Base-by-base conservation (phyloP, 805 yeast species). In the Candida fluviatilis region DNA sequence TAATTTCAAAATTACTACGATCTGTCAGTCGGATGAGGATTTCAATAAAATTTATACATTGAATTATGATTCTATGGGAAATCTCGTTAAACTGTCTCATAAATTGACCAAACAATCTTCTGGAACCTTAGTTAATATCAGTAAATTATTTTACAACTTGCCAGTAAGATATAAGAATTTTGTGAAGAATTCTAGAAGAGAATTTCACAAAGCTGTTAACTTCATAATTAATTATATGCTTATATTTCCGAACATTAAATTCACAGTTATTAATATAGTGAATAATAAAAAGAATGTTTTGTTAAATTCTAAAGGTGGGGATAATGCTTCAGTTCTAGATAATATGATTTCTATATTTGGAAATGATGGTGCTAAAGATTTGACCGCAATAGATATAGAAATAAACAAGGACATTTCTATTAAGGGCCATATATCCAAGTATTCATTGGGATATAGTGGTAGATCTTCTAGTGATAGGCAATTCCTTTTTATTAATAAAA, bases 121-220 rank as follows among this genome's bases (percentile, higher is more conserved):
- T 8, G 99, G 99, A 1, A 90, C 97, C 0, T 62, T 76, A 0
- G 74, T 88, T 0, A 51, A 50, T 0, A 65, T 93, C 4, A 49
- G 74, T 1, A 69, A 78, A 29, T 49, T 93, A 8, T 93, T 93
- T 52, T 57, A 71, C 7, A 71, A 64, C 36, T 59, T 90, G 37
- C 98, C 98, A 0, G 99, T 95, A 5, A 68, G 99, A 42, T 69
- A 78, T 35, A 82, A 80, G 50, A 89, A 85, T 46, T 73, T 90
- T 35, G 70, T 66, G 14, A 85, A 80, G 51, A 82, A 84, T 47
- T 52, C 64, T 27, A 85, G 78, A 52, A 71, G 80, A 40, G 96
- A 89, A 54, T 88, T 82, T 60, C 69, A 78, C 33, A 84, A 81
- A 50, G 70, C 86, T n/a, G 51, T 91, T 3, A 54, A 64, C 0